Conservation (phyloP, 2,329 filamentous ascomycete genomes). For the Beauveria pseudobassiana region DNA sequence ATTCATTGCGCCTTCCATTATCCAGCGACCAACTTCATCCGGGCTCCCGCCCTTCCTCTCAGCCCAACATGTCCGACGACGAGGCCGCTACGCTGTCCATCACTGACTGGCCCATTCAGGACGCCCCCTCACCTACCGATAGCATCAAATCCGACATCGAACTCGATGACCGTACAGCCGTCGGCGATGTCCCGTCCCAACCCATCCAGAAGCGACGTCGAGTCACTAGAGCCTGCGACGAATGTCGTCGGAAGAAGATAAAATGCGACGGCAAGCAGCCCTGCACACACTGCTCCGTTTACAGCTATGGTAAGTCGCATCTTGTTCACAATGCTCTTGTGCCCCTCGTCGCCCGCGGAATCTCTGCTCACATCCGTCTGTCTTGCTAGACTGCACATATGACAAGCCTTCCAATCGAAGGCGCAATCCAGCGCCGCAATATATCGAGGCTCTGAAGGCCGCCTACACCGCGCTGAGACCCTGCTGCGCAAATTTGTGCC, state of each 20-base stretch:
- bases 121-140: constrained; percentile 32
- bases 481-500: constrained; percentile 74
- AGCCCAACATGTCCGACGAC: constrained; percentile 35
- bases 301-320: constrained; percentile 79
- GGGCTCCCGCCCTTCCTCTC: constrained; percentile 14
- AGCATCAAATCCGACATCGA: constrained; percentile 37
- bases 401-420: constrained; percentile 89
- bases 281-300: constrained; percentile 93
- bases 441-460: constrained; percentile 84
- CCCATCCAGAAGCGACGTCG: constrained; percentile 70
- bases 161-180: constrained; percentile 27
- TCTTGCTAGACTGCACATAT: constrained; percentile 73
- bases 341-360: background rate
- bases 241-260: constrained; percentile 79
- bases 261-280: constrained; percentile 83
- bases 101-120: constrained; percentile 28
- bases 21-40: constrained; percentile 8
- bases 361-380: background rate
- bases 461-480: constrained; percentile 74
- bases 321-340: background rate
- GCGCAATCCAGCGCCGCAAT: constrained; percentile 85
- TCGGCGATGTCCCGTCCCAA: constrained; percentile 28
- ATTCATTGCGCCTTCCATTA: background rate
- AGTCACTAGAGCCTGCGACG: constrained; percentile 74
- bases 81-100: constrained; percentile 30